phyloP scores from a whole-genome alignment of 768 basidiomycete genomes.

The Leccinum pellstonianum region DNA sequence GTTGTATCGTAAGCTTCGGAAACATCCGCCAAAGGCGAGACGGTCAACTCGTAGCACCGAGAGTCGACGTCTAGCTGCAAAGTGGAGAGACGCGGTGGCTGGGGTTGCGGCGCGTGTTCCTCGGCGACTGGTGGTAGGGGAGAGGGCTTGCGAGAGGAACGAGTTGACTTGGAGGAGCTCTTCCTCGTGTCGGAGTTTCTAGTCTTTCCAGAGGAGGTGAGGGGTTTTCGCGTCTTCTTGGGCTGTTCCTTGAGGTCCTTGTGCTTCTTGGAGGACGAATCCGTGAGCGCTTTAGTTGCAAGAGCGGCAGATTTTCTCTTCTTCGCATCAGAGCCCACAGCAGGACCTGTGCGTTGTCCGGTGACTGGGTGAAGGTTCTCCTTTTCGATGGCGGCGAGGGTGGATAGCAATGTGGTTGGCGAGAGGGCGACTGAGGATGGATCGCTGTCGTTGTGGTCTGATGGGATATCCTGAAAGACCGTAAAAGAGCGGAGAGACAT shows the following conservation, averaged over 20 bases:
- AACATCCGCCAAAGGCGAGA: conserved; percentile 75
- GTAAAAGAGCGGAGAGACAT: conserved; percentile 63
- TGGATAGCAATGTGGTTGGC: conserved; percentile 34
- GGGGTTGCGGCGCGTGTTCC: conserved; percentile 40
- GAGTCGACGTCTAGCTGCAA: conserved; percentile 62
- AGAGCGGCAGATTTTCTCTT: conserved; percentile 66
- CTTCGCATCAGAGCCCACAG: conserved; percentile 42
- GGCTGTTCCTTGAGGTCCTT: conserved; percentile 44
- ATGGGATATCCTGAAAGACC: conserved; percentile 59
- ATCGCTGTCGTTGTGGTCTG: conserved; percentile 30
- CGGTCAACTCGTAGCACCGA: conserved; percentile 78
- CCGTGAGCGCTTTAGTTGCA: conserved; percentile 47
- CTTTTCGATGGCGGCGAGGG: conserved; percentile 55
- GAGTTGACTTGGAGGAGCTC: conserved; percentile 27
- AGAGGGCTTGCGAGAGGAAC: conserved; percentile 47
- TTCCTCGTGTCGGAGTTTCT: conserved; percentile 39
- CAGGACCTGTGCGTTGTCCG: conserved; percentile 53
- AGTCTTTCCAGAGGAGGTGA: conserved; percentile 21
- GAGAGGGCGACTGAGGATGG: conserved; percentile 22
- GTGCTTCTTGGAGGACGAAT: conserved; percentile 40
- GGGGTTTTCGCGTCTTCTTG: conserved; percentile 62
- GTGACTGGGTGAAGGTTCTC: conserved; percentile 79
- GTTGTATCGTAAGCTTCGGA: conserved; percentile 61
- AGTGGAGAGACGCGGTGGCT: conserved; percentile 27
- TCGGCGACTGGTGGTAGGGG: conserved; percentile 64